phyloP scores from a whole-genome alignment of 768 basidiomycete genomes.

The Mycena belliarum region DNA sequence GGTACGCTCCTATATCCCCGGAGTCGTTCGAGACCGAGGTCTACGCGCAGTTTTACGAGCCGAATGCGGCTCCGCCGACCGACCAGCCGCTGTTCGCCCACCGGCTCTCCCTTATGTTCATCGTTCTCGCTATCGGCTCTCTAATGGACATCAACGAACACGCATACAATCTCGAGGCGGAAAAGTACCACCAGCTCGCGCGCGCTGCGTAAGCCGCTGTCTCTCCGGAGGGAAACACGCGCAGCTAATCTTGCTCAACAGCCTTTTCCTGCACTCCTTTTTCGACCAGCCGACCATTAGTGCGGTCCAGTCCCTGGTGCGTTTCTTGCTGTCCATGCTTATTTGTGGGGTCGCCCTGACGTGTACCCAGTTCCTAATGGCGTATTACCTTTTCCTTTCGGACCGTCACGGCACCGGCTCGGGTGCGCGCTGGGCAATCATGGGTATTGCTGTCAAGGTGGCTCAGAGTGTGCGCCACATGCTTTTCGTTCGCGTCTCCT shows the following conservation, averaged over 20 bases:
- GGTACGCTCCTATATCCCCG: conserved; percentile 68
- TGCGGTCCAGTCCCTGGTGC: conserved; percentile 66
- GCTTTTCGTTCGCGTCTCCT: conserved; percentile 15
- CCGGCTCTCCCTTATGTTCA: conserved; percentile 63
- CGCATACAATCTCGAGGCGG: conserved; percentile 66
- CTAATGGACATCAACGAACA: conserved; percentile 58
- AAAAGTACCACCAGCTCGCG: conserved; percentile 69
- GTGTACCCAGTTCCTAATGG: conserved; percentile 59
- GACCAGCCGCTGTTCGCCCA: conserved; percentile 59
- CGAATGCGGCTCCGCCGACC: conserved; percentile 40
- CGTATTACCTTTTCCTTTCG: conserved; percentile 66
- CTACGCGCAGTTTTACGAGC: conserved; percentile 57
- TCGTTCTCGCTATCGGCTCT: conserved; percentile 66
- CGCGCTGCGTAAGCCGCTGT: conserved; percentile 44
- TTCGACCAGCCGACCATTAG: conserved; percentile 70
- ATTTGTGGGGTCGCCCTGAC: conserved; percentile 15
- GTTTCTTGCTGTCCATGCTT: conserved; percentile 27
- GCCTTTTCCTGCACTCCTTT: conserved; percentile 59
- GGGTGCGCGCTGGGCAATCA: conserved; percentile 66
- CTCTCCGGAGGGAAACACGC: conserved; percentile 13
- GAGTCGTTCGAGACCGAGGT: conserved; percentile 64
- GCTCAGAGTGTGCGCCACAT: conserved; percentile 61
- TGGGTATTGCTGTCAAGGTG: conserved; percentile 70
- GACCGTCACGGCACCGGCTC: conserved; percentile 69
- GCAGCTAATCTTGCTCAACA: conserved; percentile 3